phyloP scores from a whole-genome alignment of 345 rosid species.

The Ceriops zippeliana region DNA sequence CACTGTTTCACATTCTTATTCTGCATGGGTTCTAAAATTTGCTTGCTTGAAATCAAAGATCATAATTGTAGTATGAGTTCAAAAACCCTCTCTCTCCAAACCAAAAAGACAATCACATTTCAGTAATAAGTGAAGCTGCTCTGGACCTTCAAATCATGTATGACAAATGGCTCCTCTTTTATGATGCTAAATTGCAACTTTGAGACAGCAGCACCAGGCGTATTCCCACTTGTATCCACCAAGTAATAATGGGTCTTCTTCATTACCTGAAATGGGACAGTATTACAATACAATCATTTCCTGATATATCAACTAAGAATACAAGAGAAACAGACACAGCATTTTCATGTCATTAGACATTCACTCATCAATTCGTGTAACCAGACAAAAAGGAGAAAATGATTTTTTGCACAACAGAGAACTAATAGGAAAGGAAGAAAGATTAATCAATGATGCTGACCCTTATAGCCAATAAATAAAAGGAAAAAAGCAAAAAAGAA shows the following conservation, averaged over 20 bases:
- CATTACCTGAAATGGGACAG: slow-evolving; percentile 61
- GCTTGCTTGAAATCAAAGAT: background rate
- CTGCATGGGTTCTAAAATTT: background rate
- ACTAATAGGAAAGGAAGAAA: background rate
- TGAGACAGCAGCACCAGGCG: slow-evolving; percentile 91
- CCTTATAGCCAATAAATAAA: too few relatives aligned
- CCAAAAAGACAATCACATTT: slow-evolving; percentile 1
- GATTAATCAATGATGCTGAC: background rate
- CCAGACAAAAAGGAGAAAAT: background rate
- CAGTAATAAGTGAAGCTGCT: background rate
- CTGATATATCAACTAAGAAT: too few relatives aligned
- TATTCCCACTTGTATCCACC: slow-evolving; percentile 72
- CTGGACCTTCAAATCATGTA: slow-evolving; percentile 66
- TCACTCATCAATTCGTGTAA: background rate
- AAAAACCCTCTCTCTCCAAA: background rate
- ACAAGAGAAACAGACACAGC: too few relatives aligned
- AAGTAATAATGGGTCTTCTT: slow-evolving; percentile 94
- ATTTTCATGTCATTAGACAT: too few relatives aligned
- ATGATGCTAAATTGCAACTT: slow-evolving; percentile 72
- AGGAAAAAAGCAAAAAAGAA: too few relatives aligned
- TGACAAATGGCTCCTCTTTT: slow-evolving; percentile 67
- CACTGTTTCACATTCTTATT: too few relatives aligned
- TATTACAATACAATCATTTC: too few relatives aligned
- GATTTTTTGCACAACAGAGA: slow-evolving; percentile 3
- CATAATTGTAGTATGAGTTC: background rate